These are phyloP conservation scores for Saposhnikovia divaricata DNA, from an alignment of 129 eudicot genomes.

Conservation along the genomic window DNA sequence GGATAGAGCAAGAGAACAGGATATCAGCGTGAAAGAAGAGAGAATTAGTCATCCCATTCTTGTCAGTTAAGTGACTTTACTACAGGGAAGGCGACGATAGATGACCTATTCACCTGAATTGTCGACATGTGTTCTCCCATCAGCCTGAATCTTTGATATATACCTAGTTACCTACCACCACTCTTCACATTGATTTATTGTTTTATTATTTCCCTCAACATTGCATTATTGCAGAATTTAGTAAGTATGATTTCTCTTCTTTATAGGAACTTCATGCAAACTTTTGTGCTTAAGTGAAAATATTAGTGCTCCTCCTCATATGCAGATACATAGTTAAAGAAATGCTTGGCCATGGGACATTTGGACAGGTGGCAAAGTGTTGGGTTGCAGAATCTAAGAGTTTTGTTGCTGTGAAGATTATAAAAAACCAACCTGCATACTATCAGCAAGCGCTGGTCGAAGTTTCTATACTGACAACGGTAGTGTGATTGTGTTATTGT, in stretches of 20 bases:
- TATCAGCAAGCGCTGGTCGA: conserved; percentile 96
- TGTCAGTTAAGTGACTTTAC: not conserved
- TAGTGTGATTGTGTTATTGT: conserved; percentile 16
- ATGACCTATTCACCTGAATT: not conserved
- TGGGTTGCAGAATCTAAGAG: conserved; percentile 84
- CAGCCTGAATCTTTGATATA: not conserved
- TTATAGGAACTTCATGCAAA: not conserved
- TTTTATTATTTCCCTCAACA: not conserved
- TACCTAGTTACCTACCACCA: not conserved
- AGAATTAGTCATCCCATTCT: not conserved
- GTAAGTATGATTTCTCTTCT: not conserved
- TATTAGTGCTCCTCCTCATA: conserved; percentile 2
- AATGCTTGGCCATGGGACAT: conserved; percentile 98
- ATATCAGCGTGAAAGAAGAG: not conserved
- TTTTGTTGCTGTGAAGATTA: conserved; percentile 88
- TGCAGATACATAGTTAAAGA: conserved; percentile 90
- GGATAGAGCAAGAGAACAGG: not conserved
- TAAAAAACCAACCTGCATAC: conserved; percentile 91
- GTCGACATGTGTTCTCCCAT: not conserved
- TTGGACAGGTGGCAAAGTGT: conserved; percentile 99
- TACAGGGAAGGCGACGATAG: not conserved
- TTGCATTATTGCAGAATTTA: not conserved
- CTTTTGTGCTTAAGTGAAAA: not conserved
- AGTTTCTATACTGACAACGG: conserved; percentile 81
- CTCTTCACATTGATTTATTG: not conserved